Evolutionary conservation across 495 filamentous ascomycete genomes (phyloP).

Genomic region (Gamarada debralockiae): DNA sequence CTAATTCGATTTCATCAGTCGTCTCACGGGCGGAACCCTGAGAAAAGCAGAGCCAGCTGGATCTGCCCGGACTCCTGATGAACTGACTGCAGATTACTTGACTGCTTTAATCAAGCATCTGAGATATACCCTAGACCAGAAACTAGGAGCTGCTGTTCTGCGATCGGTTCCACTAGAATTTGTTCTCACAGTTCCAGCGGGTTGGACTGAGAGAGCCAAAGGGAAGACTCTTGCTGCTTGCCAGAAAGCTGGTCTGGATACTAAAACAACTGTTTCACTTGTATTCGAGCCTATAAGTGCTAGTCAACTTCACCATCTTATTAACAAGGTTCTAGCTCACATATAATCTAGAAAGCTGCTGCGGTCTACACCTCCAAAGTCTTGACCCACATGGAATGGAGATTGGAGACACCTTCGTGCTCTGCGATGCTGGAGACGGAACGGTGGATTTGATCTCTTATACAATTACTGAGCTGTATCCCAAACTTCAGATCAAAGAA

Average conservation of each 20-base stretch:
- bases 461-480: constrained; percentile 46
- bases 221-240: constrained; percentile 41
- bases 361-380: constrained; percentile 41
- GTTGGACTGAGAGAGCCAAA: constrained; percentile 53
- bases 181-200: constrained; percentile 51
- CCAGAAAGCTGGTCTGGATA: constrained; percentile 36
- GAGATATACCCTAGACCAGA: constrained; percentile 31
- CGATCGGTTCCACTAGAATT: constrained; percentile 37
- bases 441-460: constrained; percentile 56
- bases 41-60: constrained; percentile 13
- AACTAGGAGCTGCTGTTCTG: constrained; percentile 35
- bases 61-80: constrained; percentile 24
- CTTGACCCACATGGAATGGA: too few species aligned
- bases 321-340: too few species aligned
- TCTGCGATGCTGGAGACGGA: constrained; percentile 57
- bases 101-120: constrained; percentile 38
- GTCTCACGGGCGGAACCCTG: too few species aligned
- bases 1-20: too few species aligned
- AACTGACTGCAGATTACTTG: constrained; percentile 40
- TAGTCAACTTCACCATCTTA: neutral
- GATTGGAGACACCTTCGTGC: constrained; percentile 48
- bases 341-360: constrained; percentile 45
- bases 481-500: constrained; percentile 43
- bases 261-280: constrained; percentile 35
- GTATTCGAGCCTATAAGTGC: constrained; percentile 45